Base-by-base conservation (phyloP, 176 grass and related monocot species). In the Paspalum notatum region DNA sequence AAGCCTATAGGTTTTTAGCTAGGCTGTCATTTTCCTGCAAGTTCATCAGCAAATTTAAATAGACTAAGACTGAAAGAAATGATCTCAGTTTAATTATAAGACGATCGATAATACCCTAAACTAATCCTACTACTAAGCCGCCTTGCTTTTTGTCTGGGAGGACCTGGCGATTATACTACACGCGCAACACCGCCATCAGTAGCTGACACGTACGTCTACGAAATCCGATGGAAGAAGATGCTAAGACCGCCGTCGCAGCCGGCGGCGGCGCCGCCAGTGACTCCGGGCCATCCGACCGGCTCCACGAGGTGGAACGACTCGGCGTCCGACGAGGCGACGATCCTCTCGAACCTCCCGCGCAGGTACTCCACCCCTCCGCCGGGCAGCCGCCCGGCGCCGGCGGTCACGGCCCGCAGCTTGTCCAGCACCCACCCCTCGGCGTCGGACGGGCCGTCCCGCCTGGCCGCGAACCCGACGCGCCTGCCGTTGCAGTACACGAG, bases 301-400 rank as follows among this genome's bases (percentile, higher is more conserved):
- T 86, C 85, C 32, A 79, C 59, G 42, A 92, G 80, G 64, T 92
- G 87, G 50, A 86, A 89, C 8, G 90, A 88, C 87, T 86, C 90
- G 0, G 70, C 84, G 32, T 92, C 90, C 11, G 64, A 1, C 13
- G 90, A 92, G 5, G 76, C 87, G 18, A 89, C 83, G 83, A 80
- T 50, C 80, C 80, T 86, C 65, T 89, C 50, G 37, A 92, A 92
- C 87, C 21, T 39, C 1, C 86, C 90, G 11, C 87, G 75, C 42
- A 92, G 24, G 80, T 92, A 92, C 45, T 77, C 73, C 52, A 78
- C 68, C 11, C 85, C 90, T 13, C 66, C 77, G 52, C 77, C 71
- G 47, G 90, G 32, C 2, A 92, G 83, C 55, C 59, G 37, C 0
- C 90, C 90, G 3, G 80, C 71, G 14, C 90, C 90, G 65, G 90